phyloP scores from a whole-genome alignment of 129 eudicot species.

The Lactuca sativa region DNA sequence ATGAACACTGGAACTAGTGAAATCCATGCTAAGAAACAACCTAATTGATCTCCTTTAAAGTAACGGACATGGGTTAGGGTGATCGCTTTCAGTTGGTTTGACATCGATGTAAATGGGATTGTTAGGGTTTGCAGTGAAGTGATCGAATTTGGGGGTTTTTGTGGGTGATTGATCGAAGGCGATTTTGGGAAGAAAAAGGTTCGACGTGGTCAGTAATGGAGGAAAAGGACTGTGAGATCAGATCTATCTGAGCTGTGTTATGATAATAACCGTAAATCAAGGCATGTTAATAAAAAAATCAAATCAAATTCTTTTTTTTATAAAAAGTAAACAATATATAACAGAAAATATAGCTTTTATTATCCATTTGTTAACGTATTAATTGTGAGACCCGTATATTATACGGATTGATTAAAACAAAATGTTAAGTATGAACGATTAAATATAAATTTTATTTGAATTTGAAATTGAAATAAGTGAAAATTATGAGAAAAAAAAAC shows the following conservation, averaged over 20 bases:
- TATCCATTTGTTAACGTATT: background rate
- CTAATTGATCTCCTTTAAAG: conserved; percentile 64
- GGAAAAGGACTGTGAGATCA: conserved; percentile 4
- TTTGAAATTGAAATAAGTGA: too few species aligned
- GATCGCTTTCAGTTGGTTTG: conserved; percentile 43
- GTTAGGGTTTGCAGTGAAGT: background rate
- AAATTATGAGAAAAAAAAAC: too few species aligned
- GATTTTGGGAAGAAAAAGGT: background rate
- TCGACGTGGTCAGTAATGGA: conserved; percentile 7
- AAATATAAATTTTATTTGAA: too few species aligned
- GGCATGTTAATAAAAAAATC: conserved; percentile 2
- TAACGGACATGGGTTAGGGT: conserved; percentile 87
- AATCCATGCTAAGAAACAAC: conserved; percentile 79
- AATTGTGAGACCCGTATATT: too few species aligned
- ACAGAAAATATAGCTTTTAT: background rate
- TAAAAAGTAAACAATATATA: background rate
- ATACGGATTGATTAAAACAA: too few species aligned
- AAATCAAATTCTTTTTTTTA: background rate
- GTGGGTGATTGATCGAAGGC: conserved; percentile 10
- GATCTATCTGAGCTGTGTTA: background rate
- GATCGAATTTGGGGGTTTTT: conserved; percentile 14
- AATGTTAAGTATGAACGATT: too few species aligned
- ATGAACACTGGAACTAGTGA: conserved; percentile 83
- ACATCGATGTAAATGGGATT: conserved; percentile 3
- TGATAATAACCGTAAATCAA: background rate